These are phyloP conservation scores for Henningerozyma blattae DNA, from an alignment of 805 yeast genomes.

Conservation along the genomic window DNA sequence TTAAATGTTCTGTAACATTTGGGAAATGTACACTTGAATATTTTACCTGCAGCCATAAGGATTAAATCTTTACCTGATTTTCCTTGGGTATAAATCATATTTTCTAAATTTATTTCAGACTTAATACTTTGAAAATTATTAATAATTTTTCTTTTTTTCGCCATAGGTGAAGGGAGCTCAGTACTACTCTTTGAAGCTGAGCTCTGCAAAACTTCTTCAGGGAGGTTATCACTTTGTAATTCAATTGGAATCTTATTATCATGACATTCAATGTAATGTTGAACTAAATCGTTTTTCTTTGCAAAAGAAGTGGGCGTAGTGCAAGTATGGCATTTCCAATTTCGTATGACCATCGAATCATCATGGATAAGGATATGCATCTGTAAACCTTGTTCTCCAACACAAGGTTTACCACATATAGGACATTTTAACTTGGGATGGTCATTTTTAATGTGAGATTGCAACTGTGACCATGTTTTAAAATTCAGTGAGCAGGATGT, in stretches of 20 bases:
- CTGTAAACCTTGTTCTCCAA: constrained; percentile 55
- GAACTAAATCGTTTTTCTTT: constrained; percentile 42
- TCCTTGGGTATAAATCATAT: constrained; percentile 15
- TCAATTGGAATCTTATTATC: constrained; percentile 7
- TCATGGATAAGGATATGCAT: constrained; percentile 71
- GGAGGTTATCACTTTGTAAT: constrained; percentile 1
- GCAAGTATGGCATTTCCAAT: constrained; percentile 61
- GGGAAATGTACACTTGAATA: constrained; percentile 36
- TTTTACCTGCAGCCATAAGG: constrained; percentile 24
- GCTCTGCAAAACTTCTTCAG: neutral
- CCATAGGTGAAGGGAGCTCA: neutral
- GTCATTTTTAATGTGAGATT: constrained; percentile 53
- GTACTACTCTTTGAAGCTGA: neutral
- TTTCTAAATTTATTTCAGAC: constrained; percentile 17
- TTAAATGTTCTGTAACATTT: constrained; percentile 45
- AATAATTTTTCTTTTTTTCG: neutral
- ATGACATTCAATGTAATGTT: constrained; percentile 46
- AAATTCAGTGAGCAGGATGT: constrained; percentile 50
- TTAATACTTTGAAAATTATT: constrained; percentile 4
- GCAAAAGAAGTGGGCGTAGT: constrained; percentile 30
- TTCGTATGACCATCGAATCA: constrained; percentile 34
- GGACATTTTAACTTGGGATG: constrained; percentile 62
- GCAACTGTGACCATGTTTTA: constrained; percentile 63
- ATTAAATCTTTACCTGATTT: constrained; percentile 20
- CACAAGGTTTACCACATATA: constrained; percentile 58